phyloP scores from a whole-genome alignment of 352 stramenopile genomes.

The Globisporangium solare region DNA sequence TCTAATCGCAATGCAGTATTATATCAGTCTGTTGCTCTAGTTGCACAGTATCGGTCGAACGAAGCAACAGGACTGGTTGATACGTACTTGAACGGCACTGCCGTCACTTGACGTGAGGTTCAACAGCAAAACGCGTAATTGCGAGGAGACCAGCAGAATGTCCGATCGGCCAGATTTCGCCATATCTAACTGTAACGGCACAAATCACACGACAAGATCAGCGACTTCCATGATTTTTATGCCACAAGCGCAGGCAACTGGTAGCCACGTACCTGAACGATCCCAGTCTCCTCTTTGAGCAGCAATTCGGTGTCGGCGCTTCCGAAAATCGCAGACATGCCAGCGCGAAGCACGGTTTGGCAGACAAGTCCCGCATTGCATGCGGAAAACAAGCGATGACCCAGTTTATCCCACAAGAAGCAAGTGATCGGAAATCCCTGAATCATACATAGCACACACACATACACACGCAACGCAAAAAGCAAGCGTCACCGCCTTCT shows the following conservation, averaged over 20 bases:
- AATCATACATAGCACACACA: no score
- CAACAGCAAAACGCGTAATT: slow-evolving; percentile 71
- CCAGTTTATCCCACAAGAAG: slow-evolving; percentile 75
- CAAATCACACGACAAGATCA: no score
- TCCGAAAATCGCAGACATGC: slow-evolving; percentile 82
- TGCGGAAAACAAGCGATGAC: slow-evolving; percentile 71
- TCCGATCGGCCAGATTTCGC: slow-evolving; percentile 44
- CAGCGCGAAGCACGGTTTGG: slow-evolving; percentile 69
- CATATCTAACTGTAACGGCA: slow-evolving; percentile 47
- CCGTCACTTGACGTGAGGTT: slow-evolving; percentile 67
- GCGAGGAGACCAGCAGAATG: slow-evolving; percentile 81
- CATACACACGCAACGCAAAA: background rate
- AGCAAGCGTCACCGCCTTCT: background rate
- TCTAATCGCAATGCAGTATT: slow-evolving; percentile 22
- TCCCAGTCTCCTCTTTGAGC: slow-evolving; percentile 81
- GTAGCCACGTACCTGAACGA: slow-evolving; percentile 58
- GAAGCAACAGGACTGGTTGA: no score
- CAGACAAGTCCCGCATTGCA: slow-evolving; percentile 77
- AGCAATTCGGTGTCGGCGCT: slow-evolving; percentile 77
- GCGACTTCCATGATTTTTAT: no score
- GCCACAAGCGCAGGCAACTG: background rate
- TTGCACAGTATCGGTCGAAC: background rate
- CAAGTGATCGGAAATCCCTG: slow-evolving; percentile 75
- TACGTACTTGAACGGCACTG: slow-evolving; percentile 53
- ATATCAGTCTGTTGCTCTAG: background rate